These are phyloP conservation scores for Candida nanaspora DNA, from an alignment of 805 yeast genomes.

Conservation along the genomic window DNA sequence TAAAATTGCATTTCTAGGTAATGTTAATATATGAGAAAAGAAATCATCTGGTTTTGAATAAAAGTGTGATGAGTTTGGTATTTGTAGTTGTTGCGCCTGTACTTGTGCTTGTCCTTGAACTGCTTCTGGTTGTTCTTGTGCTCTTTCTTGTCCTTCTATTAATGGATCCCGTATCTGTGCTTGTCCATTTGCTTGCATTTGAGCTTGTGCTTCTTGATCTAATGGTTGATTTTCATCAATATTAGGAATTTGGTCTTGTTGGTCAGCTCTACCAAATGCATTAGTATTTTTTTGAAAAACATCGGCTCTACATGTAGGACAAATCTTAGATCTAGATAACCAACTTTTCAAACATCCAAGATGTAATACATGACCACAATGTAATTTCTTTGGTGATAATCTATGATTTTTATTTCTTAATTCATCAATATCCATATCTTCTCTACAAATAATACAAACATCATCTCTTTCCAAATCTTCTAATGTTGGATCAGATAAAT, in stretches of 20 bases:
- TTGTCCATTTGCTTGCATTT: not conserved
- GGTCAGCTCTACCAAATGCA: not conserved
- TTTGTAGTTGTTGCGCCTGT: conserved; percentile 1
- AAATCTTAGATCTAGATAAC: conserved; percentile 86
- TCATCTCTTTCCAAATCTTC: conserved; percentile 57
- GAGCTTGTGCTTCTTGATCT: too few relatives aligned
- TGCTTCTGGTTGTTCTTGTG: not conserved
- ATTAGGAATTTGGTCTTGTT: too few relatives aligned
- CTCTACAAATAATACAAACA: conserved; percentile 86
- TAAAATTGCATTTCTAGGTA: conserved; percentile 17
- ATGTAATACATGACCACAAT: conserved; percentile 85
- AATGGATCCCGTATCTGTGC: not conserved
- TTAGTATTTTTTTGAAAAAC: conserved; percentile 36
- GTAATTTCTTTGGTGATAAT: conserved; percentile 62
- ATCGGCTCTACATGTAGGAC: conserved; percentile 83
- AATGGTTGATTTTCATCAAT: too few relatives aligned
- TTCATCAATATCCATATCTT: conserved; percentile 59
- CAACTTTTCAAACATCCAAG: conserved; percentile 86
- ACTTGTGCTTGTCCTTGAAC: not conserved
- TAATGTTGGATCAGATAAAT: conserved; percentile 53
- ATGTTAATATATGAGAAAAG: conserved; percentile 6
- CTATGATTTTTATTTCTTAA: conserved; percentile 26
- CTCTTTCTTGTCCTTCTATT: too few relatives aligned
- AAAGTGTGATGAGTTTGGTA: not conserved
- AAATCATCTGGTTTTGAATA: not conserved